Evolutionary conservation across 306 rosid species (phyloP).

Genomic region (Purshia tridentata): DNA sequence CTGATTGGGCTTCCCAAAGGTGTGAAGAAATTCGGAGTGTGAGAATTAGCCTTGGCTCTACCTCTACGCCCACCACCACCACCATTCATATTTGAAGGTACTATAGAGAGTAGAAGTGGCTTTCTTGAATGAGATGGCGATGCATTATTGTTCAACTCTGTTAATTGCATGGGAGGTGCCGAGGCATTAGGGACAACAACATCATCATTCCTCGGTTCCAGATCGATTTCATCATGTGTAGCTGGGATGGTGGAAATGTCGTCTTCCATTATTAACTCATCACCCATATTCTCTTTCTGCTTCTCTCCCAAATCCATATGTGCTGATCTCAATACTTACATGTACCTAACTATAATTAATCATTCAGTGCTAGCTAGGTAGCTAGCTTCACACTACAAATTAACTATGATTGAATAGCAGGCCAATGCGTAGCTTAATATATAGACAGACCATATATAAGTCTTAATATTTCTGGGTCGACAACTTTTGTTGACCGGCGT

Average conservation of each 20-base stretch:
- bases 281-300: not conserved
- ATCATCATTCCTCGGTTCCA: not conserved
- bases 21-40: constrained; percentile 30
- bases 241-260: not conserved
- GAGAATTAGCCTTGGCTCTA: not conserved
- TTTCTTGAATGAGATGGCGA: constrained; percentile 29
- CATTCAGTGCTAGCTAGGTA: no score
- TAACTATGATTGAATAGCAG: no score
- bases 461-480: not conserved
- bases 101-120: constrained; percentile 21
- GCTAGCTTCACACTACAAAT: no score
- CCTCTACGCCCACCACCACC: no score
- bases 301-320: not conserved
- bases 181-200: not conserved
- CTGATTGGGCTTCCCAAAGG: constrained; percentile 33
- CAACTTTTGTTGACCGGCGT: constrained; percentile 17
- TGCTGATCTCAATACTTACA: no score
- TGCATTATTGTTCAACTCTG: not conserved
- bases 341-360: no score
- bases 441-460: not conserved
- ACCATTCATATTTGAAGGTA: not conserved
- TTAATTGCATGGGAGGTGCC: constrained; percentile 24
- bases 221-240: not conserved
- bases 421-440: no score
- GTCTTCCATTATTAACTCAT: not conserved